Base-by-base conservation (phyloP, 257 asterid genomes). In the Plantago ovata region DNA sequence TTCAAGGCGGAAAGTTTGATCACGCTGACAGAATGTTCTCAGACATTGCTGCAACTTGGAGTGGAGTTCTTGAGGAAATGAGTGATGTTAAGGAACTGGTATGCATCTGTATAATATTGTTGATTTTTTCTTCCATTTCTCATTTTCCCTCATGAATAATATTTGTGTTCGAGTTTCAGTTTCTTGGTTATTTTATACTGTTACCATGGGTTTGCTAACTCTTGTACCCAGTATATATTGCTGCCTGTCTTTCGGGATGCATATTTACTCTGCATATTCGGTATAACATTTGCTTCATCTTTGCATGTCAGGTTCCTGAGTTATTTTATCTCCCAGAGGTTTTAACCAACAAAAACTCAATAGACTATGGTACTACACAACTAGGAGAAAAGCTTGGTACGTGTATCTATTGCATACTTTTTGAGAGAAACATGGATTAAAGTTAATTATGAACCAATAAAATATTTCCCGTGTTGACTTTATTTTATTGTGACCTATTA, bases 21-120 rank as follows among this genome's bases (percentile, higher is more conserved):
- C 98, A 92, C 72, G 97, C 97, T 62, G 98, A 92, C 74, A 85
- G 98, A 76, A 84, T 92, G 98, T 92, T 92, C 72, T 79, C 81
- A 14, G 97, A 92, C 77, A 81, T 92, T 69, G 76, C 77, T 79
- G 94, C 94, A 45, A 88, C 98, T 15, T 92, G 98, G 98, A 78
- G 71, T 72, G 95, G 98, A 69, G 94, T 92, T 77, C 89, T 88
- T 23, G 98, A 88, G 81, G 98, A 92, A 77, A 92, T 92, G 97
- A 92, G 97, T 69, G 98, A 92, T 61, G 91, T 92, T 49, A 92
- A 92, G 69, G 98, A 92, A 70, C 69, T 92, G 98, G 98, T 92
- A 84, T 53, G n/a, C 53, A 62, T 61, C 62, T 70, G 43, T 21
- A 56, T 36, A 58, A 36, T 49, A 62, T 44, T 32, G 6, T 48